These are phyloP conservation scores for Butyriboletus loyo DNA, from an alignment of 768 basidiomycete genomes.

Conservation along the genomic window DNA sequence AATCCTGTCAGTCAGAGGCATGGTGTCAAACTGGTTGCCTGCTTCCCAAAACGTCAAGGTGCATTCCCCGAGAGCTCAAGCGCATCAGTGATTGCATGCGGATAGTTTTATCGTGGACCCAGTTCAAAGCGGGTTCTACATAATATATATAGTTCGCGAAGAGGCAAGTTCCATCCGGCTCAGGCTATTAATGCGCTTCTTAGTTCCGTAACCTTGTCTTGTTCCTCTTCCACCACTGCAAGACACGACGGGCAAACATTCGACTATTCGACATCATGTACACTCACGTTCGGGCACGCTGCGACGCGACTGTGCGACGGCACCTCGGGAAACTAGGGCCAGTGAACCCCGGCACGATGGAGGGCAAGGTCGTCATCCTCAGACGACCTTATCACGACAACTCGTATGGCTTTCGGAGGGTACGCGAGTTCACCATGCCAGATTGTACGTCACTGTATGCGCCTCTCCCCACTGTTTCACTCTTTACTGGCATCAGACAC, in stretches of 20 bases:
- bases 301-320: constrained; percentile 8
- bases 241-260: neutral
- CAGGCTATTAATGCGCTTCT: neutral
- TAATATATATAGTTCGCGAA: neutral
- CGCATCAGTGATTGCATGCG: too few relatives aligned
- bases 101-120: neutral
- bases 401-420: constrained; percentile 74
- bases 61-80: too few relatives aligned
- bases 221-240: neutral
- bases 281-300: constrained; percentile 10
- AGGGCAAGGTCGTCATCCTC: constrained; percentile 21
- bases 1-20: too few relatives aligned
- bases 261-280: constrained; percentile 12
- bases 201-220: neutral
- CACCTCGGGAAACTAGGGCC: constrained; percentile 9
- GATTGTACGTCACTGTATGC: constrained; percentile 54
- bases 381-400: constrained; percentile 64
- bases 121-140: neutral
- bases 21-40: too few relatives aligned
- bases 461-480: neutral
- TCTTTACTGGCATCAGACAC: constrained; percentile 46
- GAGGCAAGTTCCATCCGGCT: constrained; percentile 18
- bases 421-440: constrained; percentile 58
- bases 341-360: neutral
- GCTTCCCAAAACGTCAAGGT: neutral